Percentiles rank a stretch among this genome's conserved stretches.
Conservation (phyloP, 192 early-diverging fungal genomes). For the Entomortierella lignicola region DNA sequence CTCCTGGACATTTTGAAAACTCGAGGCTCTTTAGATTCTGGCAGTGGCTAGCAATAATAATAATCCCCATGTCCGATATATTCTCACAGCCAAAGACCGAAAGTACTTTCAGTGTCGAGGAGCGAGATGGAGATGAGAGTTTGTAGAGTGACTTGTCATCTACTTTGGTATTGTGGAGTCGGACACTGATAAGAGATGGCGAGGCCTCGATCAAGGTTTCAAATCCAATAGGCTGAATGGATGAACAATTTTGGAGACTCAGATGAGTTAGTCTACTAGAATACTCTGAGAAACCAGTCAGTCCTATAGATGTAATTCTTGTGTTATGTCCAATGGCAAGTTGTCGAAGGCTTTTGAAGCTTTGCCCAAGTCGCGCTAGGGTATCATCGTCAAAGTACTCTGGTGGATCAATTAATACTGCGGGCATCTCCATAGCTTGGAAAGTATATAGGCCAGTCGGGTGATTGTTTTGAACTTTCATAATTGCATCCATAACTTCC, state of each 20-base stretch:
- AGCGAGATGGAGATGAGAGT: background rate
- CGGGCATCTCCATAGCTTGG: background rate
- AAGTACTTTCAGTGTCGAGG: background rate
- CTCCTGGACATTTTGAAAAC: background rate
- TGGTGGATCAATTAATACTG: background rate
- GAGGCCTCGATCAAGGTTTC: slow-evolving; percentile 9
- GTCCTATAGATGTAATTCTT: background rate
- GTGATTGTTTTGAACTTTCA: background rate
- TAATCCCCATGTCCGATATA: slow-evolving; percentile 1
- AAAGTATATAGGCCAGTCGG: background rate
- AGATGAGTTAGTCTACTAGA: slow-evolving; percentile 7
- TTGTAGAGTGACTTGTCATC: background rate
- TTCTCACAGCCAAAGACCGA: background rate
- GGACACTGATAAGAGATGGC: background rate
- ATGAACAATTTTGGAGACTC: background rate
- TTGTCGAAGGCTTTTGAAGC: background rate
- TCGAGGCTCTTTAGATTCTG: slow-evolving; percentile 1
- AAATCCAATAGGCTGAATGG: slow-evolving; percentile 3
- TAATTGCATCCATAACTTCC: background rate
- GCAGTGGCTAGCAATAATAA: background rate
- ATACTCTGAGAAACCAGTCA: background rate
- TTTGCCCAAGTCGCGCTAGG: background rate
- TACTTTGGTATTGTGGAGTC: background rate
- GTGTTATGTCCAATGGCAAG: background rate
- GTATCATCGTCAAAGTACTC: background rate